Conservation (phyloP, 1,139 yeast species). For the Suzukiozyma palmioleophila region DNA sequence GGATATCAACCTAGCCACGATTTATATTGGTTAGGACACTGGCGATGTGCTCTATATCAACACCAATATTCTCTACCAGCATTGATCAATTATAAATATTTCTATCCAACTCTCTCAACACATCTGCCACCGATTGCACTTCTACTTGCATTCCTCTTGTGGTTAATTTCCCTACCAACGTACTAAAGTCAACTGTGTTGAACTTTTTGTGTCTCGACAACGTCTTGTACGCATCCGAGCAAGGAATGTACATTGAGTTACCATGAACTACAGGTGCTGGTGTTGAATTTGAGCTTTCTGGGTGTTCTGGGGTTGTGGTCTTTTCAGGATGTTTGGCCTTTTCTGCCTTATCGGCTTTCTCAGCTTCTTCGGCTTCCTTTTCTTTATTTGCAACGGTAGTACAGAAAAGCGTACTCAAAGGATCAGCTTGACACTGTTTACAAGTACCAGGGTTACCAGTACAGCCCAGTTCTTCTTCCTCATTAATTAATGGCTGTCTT, state of each 20-base stretch:
- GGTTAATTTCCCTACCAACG: constrained; percentile 68
- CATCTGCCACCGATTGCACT: constrained; percentile 81
- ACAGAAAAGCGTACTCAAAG: constrained; percentile 85
- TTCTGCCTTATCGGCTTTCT: constrained; percentile 1
- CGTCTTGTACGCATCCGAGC: constrained; percentile 85
- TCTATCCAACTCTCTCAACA: constrained; percentile 72
- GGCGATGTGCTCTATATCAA: too few species aligned
- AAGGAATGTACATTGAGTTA: constrained; percentile 63
- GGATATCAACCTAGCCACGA: too few species aligned
- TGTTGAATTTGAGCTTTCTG: constrained; percentile 2
- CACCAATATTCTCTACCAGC: background rate
- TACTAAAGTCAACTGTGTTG: constrained; percentile 65
- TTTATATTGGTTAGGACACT: too few species aligned
- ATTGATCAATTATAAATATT: constrained; percentile 50
- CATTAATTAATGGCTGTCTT: constrained; percentile 11
- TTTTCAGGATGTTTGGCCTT: constrained; percentile 6
- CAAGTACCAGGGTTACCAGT: constrained; percentile 90
- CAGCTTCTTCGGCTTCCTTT: constrained; percentile 16
- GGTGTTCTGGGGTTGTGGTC: constrained; percentile 10
- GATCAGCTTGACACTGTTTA: constrained; percentile 77
- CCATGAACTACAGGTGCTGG: constrained; percentile 13
- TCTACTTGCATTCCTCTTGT: constrained; percentile 88
- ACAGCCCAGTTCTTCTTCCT: constrained; percentile 43
- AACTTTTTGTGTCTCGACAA: constrained; percentile 77
- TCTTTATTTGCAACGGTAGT: constrained; percentile 70